phyloP scores from a whole-genome alignment of 2,329 filamentous ascomycete species.

The Aureobasidium sp. region DNA sequence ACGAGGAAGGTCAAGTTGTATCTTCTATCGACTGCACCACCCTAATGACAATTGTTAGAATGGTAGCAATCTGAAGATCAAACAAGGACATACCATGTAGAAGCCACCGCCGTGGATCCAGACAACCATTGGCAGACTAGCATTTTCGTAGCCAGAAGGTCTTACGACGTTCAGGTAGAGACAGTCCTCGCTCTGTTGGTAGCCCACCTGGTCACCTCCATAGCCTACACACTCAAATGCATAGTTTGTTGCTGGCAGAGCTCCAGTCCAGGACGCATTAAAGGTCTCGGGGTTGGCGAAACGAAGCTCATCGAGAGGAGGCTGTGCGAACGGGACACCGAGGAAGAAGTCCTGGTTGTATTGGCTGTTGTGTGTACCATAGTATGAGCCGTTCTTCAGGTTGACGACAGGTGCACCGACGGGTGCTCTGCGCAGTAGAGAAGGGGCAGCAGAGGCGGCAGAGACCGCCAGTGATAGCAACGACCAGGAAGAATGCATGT shows the following conservation, averaged over 20 bases:
- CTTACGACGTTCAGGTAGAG: constrained; percentile 55
- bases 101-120: constrained; percentile 48
- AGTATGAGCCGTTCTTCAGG: constrained; percentile 38
- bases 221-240: constrained; percentile 32
- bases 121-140: constrained; percentile 48
- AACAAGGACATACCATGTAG: neutral
- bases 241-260: constrained; percentile 32
- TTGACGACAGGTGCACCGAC: constrained; percentile 27
- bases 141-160: constrained; percentile 39
- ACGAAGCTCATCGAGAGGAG: constrained; percentile 21
- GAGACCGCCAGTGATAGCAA: constrained; percentile 3
- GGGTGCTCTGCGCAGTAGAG: constrained; percentile 2
- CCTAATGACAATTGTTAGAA: constrained; percentile 23
- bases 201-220: constrained; percentile 21
- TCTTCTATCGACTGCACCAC: constrained; percentile 45
- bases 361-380: constrained; percentile 32
- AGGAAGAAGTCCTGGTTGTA: constrained; percentile 38
- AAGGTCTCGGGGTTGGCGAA: constrained; percentile 21
- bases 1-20: constrained; percentile 60
- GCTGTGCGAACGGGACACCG: constrained; percentile 27
- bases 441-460: constrained; percentile 10
- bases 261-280: constrained; percentile 30
- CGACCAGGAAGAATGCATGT: constrained; percentile 12
- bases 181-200: constrained; percentile 46
- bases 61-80: neutral